These are phyloP conservation scores for Alternaria novae-zelandiae DNA, from an alignment of 2,329 filamentous ascomycete genomes.

Conservation along the genomic window DNA sequence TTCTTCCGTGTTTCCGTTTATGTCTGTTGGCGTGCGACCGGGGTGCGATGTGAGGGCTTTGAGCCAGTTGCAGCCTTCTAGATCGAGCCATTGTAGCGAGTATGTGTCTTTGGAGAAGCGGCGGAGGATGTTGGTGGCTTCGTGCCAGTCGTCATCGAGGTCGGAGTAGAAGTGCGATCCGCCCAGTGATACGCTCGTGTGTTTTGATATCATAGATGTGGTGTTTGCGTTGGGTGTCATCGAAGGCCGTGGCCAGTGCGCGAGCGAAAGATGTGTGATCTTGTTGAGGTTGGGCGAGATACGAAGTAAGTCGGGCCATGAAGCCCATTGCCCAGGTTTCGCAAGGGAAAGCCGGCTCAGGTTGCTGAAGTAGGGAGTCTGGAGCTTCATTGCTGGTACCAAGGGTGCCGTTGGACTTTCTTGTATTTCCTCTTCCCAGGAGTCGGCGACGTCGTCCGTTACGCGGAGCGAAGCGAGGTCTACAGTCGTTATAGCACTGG, in stretches of 20 bases:
- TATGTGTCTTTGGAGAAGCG: conserved; percentile 63
- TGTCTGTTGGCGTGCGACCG: neutral
- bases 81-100: conserved; percentile 66
- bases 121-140: conserved; percentile 63
- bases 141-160: conserved; percentile 61
- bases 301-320: conserved; percentile 62
- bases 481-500: conserved; percentile 8
- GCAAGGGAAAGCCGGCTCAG: conserved; percentile 66
- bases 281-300: conserved; percentile 61
- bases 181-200: conserved; percentile 55
- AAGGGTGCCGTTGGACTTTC: neutral
- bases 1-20: conserved; percentile 1
- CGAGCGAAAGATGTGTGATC: conserved; percentile 67
- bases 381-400: conserved; percentile 24
- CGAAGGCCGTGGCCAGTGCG: conserved; percentile 66
- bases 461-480: conserved; percentile 23
- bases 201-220: conserved; percentile 52
- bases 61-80: conserved; percentile 67
- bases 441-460: conserved; percentile 46
- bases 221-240: conserved; percentile 61
- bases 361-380: conserved; percentile 53
- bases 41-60: conserved; percentile 56
- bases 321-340: conserved; percentile 56
- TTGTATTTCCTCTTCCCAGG: conserved; percentile 54
- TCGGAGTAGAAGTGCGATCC: conserved; percentile 61